phyloP scores from a whole-genome alignment of 768 basidiomycete genomes.

The Tylopilus cervinicoccineus region DNA sequence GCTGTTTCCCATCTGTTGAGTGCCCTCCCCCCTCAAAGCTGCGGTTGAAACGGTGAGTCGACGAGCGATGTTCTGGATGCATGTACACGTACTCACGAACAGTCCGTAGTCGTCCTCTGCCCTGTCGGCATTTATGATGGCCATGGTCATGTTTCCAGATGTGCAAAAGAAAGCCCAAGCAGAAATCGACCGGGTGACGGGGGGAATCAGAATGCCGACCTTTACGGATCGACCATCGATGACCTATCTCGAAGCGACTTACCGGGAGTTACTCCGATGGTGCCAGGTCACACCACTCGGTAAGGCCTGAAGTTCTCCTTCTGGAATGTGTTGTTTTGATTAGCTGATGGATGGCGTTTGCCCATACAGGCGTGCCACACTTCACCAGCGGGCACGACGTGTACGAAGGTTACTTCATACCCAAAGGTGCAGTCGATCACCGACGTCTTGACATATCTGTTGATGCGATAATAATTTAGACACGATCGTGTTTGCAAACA shows the following conservation, averaged over 20 bases:
- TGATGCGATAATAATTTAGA: no score
- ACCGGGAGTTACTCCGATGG: slow-evolving; percentile 22
- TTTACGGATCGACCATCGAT: slow-evolving; percentile 20
- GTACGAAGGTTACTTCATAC: no score
- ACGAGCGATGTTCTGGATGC: not conserved
- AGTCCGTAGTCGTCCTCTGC: slow-evolving; percentile 24
- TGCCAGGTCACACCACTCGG: slow-evolving; percentile 21
- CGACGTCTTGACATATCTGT: no score
- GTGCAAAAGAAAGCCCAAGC: slow-evolving; percentile 23
- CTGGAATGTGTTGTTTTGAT: no score
- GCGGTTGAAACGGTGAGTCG: slow-evolving; percentile 20
- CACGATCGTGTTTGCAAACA: not conserved
- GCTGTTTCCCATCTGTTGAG: no score
- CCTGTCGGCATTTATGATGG: slow-evolving; percentile 25
- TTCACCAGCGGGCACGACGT: slow-evolving; percentile 12
- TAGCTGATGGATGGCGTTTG: not conserved
- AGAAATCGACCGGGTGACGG: slow-evolving; percentile 24
- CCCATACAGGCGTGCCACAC: slow-evolving; percentile 33
- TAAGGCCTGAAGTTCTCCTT: slow-evolving; percentile 1
- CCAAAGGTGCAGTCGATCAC: no score
- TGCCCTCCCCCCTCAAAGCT: slow-evolving; percentile 13
- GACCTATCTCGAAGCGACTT: slow-evolving; percentile 22
- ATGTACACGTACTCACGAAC: no score
- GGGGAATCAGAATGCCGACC: slow-evolving; percentile 11
- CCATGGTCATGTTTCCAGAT: slow-evolving; percentile 23